Conservation (phyloP, 352 stramenopile genomes). For the Pythium volutum region DNA sequence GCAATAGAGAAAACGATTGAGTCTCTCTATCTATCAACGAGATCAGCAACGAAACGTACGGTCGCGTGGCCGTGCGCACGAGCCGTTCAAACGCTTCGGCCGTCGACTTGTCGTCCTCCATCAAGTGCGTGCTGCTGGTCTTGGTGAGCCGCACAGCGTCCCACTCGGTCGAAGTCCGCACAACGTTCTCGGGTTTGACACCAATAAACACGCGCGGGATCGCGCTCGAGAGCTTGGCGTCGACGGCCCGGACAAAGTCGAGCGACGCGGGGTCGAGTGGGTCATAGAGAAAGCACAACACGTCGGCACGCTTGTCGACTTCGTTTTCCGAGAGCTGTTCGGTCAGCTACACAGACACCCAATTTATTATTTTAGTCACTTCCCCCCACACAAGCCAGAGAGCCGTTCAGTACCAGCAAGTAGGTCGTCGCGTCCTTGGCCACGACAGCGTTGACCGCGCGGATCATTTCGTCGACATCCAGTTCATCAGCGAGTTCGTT, state of each 20-base stretch:
- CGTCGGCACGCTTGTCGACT: slow-evolving; percentile 67
- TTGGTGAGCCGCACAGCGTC: slow-evolving; percentile 7
- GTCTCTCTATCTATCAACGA: neutral
- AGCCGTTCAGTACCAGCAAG: slow-evolving; percentile 43
- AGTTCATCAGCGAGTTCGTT: neutral
- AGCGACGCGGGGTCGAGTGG: slow-evolving; percentile 46
- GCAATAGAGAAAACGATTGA: neutral
- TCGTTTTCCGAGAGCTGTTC: slow-evolving; percentile 59
- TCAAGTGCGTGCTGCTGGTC: slow-evolving; percentile 2
- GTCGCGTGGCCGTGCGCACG: slow-evolving; percentile 22
- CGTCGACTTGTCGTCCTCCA: slow-evolving; percentile 26
- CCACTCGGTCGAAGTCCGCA: slow-evolving; percentile 12
- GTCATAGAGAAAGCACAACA: slow-evolving; percentile 68
- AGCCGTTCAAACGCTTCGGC: slow-evolving; percentile 38
- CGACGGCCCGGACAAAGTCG: slow-evolving; percentile 44
- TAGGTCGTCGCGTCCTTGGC: slow-evolving; percentile 56
- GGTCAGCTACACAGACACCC: slow-evolving; percentile 44
- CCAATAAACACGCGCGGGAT: slow-evolving; percentile 66
- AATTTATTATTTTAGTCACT: neutral
- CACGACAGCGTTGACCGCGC: slow-evolving; percentile 50
- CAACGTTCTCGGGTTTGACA: slow-evolving; percentile 28
- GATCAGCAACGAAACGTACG: slow-evolving; percentile 29
- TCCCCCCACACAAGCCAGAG: slow-evolving; percentile 4
- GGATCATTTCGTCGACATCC: slow-evolving; percentile 38
- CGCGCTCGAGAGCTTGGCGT: slow-evolving; percentile 45